phyloP scores from a whole-genome alignment of 1,284 basidiomycete genomes.

The Mycena citricolor region DNA sequence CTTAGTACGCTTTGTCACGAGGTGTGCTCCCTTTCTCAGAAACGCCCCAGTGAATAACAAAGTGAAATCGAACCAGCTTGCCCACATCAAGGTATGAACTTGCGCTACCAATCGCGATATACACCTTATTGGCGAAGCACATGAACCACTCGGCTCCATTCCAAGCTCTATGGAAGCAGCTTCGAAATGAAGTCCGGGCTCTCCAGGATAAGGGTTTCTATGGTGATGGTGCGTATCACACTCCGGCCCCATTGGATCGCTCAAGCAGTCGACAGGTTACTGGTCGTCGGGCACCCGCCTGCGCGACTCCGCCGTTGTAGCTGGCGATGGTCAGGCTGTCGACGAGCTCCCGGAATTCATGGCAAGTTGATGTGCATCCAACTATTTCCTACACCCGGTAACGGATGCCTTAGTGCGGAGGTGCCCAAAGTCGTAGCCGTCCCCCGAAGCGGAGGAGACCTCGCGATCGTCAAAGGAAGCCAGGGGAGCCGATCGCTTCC shows the following conservation, averaged over 20 bases:
- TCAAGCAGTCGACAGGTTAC: constrained; percentile 48
- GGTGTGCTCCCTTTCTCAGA: constrained; percentile 39
- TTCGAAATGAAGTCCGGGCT: constrained; percentile 62
- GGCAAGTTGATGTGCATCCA: constrained; percentile 38
- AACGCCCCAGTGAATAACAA: background rate
- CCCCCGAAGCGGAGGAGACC: constrained; percentile 47
- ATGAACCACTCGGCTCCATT: constrained; percentile 77
- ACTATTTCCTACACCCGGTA: constrained; percentile 6
- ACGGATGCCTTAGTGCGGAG: constrained; percentile 59
- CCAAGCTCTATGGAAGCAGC: constrained; percentile 67
- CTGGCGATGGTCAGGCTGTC: constrained; percentile 48
- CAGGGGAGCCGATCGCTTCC: constrained; percentile 46
- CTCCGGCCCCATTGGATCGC: constrained; percentile 2
- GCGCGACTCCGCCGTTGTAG: constrained; percentile 56
- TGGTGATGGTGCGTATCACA: constrained; percentile 61
- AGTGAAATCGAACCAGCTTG: constrained; percentile 46
- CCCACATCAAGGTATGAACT: constrained; percentile 67
- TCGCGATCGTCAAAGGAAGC: constrained; percentile 32
- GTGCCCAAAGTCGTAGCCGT: constrained; percentile 65
- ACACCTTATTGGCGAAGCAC: constrained; percentile 51
- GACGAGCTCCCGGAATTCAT: constrained; percentile 74
- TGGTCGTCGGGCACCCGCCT: constrained; percentile 77
- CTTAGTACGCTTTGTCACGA: constrained; percentile 82
- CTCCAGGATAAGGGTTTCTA: constrained; percentile 74
- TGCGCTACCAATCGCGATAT: no score